phyloP scores from a whole-genome alignment of 2,329 filamentous ascomycete species.

The Microcyclosporella mali region DNA sequence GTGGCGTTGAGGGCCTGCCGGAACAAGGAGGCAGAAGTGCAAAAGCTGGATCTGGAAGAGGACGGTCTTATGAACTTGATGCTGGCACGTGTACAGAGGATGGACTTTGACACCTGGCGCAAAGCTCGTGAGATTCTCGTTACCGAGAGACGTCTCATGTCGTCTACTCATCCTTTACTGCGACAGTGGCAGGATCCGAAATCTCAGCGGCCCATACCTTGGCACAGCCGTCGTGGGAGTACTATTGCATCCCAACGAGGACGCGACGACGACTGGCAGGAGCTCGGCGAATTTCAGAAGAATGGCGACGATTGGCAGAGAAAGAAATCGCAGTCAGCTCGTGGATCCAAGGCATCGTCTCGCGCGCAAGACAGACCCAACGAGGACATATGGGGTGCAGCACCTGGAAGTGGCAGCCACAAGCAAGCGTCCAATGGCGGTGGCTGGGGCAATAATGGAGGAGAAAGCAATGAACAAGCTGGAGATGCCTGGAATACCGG shows the following conservation, averaged over 20 bases:
- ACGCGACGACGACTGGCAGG: conserved; percentile 8
- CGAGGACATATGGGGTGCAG: not conserved
- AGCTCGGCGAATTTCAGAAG: conserved; percentile 6
- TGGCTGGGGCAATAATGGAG: not conserved
- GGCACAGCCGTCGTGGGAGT: not conserved
- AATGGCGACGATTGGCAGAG: conserved; percentile 1
- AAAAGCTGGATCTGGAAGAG: not conserved
- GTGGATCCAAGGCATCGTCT: not conserved
- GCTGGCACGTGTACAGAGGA: conserved; percentile 2
- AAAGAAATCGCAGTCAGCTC: conserved; percentile 5
- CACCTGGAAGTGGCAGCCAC: not conserved
- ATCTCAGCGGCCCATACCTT: not conserved
- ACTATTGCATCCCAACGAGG: not conserved
- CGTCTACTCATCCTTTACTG: conserved; percentile 2
- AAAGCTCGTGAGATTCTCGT: conserved; percentile 5
- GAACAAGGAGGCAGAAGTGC: conserved; percentile 1
- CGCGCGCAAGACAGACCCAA: not conserved
- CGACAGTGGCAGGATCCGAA: conserved; percentile 5
- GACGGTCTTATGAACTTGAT: not conserved
- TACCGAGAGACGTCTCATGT: conserved; percentile 3
- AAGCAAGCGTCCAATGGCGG: not conserved
- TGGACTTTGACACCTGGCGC: conserved; percentile 3
- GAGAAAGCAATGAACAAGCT: not conserved
- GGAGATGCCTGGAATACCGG: not conserved
- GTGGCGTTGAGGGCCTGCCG: conserved; percentile 2